These are phyloP conservation scores for Polygonum maritimum DNA, from an alignment of 148 eudicot genomes.

Conservation along the genomic window DNA sequence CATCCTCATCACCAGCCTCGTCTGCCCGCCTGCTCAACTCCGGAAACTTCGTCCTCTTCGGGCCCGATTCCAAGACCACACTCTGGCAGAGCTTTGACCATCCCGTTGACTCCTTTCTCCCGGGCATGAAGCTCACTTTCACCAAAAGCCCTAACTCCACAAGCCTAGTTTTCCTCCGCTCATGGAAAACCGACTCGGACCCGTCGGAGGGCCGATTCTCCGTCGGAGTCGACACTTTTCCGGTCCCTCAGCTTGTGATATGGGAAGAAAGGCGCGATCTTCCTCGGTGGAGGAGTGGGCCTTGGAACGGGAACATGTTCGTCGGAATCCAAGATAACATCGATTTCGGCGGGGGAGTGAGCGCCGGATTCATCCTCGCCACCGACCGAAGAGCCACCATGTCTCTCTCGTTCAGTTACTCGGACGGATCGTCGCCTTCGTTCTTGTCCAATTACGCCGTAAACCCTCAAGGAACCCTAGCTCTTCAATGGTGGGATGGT, in stretches of 20 bases:
- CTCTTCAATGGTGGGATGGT: background rate
- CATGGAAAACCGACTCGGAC: background rate
- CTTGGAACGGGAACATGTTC: conserved; percentile 37
- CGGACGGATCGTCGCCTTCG: conserved; percentile 14
- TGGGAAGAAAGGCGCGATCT: background rate
- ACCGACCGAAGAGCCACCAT: conserved; percentile 10
- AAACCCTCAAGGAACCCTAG: background rate
- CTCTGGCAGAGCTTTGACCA: background rate
- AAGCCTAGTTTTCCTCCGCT: background rate
- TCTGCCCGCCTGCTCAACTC: conserved; percentile 28
- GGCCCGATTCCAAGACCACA: background rate
- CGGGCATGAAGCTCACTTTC: conserved; percentile 20
- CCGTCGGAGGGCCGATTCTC: background rate
- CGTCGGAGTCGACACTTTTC: background rate
- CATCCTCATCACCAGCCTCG: background rate
- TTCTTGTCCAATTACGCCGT: conserved; percentile 7
- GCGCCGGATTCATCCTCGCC: conserved; percentile 20
- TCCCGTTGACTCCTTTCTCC: conserved; percentile 1
- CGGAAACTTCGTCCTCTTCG: conserved; percentile 27
- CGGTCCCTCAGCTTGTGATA: background rate
- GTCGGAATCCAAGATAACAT: conserved; percentile 23
- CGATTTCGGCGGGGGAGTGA: conserved; percentile 9
- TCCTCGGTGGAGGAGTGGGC: conserved; percentile 28
- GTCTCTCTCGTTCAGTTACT: conserved; percentile 10
- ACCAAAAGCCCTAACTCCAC: conserved; percentile 9